Evolutionary conservation across 2,329 filamentous ascomycete species (phyloP), one percentile per base, ranked within the genome.

Genomic region (Ophiognomonia clavigignenti-juglandacearum): DNA sequence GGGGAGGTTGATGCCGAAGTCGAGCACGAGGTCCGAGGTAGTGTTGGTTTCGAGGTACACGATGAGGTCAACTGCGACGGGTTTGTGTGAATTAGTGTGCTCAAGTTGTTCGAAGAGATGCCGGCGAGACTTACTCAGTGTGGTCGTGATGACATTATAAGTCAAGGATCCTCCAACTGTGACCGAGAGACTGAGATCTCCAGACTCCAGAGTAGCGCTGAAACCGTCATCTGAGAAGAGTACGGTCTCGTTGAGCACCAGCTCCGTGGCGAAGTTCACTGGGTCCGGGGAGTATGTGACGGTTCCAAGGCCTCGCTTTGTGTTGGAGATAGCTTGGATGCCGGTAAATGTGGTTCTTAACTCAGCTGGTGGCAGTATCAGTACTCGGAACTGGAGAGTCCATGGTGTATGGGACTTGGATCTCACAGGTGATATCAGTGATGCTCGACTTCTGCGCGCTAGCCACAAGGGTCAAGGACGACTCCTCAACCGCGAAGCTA

Each of bases 11-110:
- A 70, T 57, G 14, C 62, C 58, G 26, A 66, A 59, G 27, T 60
- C 62, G 22, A 73, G 41, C n/a, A 54, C 63, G 3, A 72, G 52
- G 24, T 64, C 59, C 1, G 68, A 63, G n/a, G 58, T 61, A 42
- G 71, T 61, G 19, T 57, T 54, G 22, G 67, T 60, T 44, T 71
- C 67, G 49, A 73, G 61, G 49, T 73, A 68, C 36, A 72, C 67
- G 54, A 64, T 66, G 4, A 73, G 59, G 20, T 59, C 55, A 38
- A 67, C 54, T 7, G n/a, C n/a, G n/a, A 68, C 29, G 57, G 36
- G 38, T 50, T 45, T 7, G 54, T 46, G 36, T 42, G 47, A 6
- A 43, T 49, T 14, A 54, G 16, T 37, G 2, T 16, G 7, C 19
- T n/a, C 14, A 5, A 5, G 14, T 16, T 16, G 32, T 7, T 35